Evolutionary conservation across 1,139 yeast genomes (phyloP).

Genomic region (Kurtzmaniella quercitrusa): DNA sequence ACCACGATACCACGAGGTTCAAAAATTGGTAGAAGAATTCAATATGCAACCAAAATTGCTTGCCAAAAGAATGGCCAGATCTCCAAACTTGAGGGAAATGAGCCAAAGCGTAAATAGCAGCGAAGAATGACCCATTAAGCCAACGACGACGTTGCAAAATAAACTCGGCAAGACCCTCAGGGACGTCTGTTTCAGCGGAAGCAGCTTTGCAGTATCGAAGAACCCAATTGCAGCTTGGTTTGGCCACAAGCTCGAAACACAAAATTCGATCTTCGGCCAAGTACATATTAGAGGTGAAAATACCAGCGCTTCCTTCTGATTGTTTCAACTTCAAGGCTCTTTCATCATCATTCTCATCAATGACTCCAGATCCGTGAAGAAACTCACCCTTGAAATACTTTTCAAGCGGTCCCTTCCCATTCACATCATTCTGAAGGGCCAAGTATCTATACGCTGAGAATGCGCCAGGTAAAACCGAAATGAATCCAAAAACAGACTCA

Average conservation of each 20-base stretch:
- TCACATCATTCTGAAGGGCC: slow-evolving; percentile 40
- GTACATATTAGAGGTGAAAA: slow-evolving; percentile 48
- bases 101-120: slow-evolving; percentile 43
- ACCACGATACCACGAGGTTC: slow-evolving; percentile 63
- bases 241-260: slow-evolving; percentile 47
- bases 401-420: slow-evolving; percentile 44
- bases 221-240: slow-evolving; percentile 40
- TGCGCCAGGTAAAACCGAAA: slow-evolving; percentile 46
- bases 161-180: slow-evolving; percentile 43
- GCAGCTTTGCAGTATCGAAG: slow-evolving; percentile 45
- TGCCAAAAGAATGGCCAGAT: slow-evolving; percentile 37
- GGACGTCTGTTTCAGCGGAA: slow-evolving; percentile 48
- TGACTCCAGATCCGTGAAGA: slow-evolving; percentile 41
- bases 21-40: slow-evolving; percentile 43
- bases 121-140: slow-evolving; percentile 49
- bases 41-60: slow-evolving; percentile 40
- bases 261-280: slow-evolving; percentile 49
- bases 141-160: slow-evolving; percentile 48
- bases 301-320: slow-evolving; percentile 44
- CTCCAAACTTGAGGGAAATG: slow-evolving; percentile 43
- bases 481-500: slow-evolving; percentile 44
- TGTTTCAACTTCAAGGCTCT: slow-evolving; percentile 35
- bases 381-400: slow-evolving; percentile 49
- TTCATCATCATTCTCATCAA: slow-evolving; percentile 46
- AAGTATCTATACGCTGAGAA: slow-evolving; percentile 41